phyloP scores from a whole-genome alignment of 2,329 filamentous ascomycete genomes.

The Fusarium napiforme region DNA sequence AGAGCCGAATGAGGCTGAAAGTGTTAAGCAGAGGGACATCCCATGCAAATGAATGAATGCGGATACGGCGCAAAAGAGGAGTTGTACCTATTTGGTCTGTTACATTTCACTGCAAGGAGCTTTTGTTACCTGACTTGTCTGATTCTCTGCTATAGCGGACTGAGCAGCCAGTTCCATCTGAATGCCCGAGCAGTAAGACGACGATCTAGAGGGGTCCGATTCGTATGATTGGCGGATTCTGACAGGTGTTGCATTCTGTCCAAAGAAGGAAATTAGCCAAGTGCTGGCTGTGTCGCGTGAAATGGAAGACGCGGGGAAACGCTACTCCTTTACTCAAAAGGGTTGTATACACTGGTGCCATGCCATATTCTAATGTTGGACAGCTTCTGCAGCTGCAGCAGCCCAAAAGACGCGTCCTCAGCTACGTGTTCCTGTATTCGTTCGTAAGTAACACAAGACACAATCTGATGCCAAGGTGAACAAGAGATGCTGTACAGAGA shows the following conservation, averaged over 20 bases:
- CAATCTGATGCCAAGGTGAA: not conserved
- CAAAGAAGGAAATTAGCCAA: not conserved
- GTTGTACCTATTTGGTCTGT: not conserved
- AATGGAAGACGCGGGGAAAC: conserved; percentile 18
- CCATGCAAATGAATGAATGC: not conserved
- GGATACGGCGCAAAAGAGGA: not conserved
- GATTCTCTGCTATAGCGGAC: not conserved
- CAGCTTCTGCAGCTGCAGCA: not conserved
- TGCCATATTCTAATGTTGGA: not conserved
- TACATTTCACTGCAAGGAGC: not conserved
- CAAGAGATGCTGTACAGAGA: not conserved
- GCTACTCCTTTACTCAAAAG: not conserved
- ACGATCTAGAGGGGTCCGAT: not conserved
- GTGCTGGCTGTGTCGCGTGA: conserved; percentile 1
- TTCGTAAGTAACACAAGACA: not conserved
- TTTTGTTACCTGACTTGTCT: not conserved
- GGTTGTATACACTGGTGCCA: not conserved
- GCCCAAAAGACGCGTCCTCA: not conserved
- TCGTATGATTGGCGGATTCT: conserved; percentile 17
- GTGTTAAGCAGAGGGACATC: not conserved
- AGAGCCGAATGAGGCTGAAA: conserved; percentile 25
- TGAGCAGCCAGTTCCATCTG: not conserved
- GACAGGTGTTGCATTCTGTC: not conserved
- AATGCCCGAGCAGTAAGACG: not conserved
- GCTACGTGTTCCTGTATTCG: not conserved